Conservation (phyloP, 495 filamentous ascomycete genomes). For the Filosporella fistucella region DNA sequence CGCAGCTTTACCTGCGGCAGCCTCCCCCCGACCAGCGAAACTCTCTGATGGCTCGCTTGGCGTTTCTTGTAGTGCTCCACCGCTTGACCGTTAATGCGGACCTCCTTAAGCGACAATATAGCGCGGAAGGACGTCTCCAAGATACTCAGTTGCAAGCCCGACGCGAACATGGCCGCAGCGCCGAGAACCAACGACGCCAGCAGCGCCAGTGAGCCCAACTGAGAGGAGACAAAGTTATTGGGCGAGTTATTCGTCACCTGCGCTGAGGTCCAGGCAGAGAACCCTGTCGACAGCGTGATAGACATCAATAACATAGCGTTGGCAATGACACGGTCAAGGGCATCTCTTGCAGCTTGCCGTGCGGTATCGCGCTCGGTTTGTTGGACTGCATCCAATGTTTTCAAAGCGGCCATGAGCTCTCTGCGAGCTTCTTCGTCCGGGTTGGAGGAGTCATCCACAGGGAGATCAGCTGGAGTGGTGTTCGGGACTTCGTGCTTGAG, state of each 20-base stretch:
- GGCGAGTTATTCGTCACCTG: neutral
- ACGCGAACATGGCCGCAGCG: neutral
- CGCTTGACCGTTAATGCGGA: neutral
- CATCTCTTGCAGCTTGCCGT: neutral
- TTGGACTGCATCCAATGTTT: neutral
- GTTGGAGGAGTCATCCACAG: neutral
- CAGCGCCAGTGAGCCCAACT: neutral
- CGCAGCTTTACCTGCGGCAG: neutral
- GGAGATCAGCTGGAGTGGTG: neutral
- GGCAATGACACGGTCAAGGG: neutral
- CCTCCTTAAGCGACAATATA: neutral
- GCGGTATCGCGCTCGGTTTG: neutral
- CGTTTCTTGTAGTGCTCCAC: neutral
- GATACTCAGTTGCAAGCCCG: neutral
- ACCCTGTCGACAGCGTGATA: neutral
- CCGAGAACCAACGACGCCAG: neutral
- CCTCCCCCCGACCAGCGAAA: neutral
- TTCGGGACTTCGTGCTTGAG: neutral
- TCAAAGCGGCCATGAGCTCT: neutral
- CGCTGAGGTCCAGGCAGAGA: neutral
- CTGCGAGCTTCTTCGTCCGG: neutral
- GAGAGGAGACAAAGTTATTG: neutral
- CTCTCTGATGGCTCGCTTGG: neutral
- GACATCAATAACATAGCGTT: neutral
- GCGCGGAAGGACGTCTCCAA: neutral